These are phyloP conservation scores for Citrus australasica DNA, from an alignment of 345 rosid genomes.

Conservation along the genomic window DNA sequence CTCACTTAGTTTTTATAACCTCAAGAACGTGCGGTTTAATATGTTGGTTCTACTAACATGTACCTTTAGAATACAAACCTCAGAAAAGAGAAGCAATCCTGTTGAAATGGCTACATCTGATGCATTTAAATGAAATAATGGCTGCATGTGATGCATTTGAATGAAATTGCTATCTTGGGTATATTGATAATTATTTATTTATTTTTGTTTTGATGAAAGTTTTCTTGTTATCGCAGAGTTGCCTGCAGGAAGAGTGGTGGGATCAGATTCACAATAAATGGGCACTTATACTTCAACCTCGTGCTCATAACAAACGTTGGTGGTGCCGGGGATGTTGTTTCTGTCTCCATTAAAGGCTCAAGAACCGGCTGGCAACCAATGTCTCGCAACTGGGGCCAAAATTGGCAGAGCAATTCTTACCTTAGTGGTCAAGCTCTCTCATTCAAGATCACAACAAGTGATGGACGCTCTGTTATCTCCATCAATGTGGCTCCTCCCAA, in stretches of 20 bases:
- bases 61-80: no score
- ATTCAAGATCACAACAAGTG: slow-evolving; percentile 22
- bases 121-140: background rate
- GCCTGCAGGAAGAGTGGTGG: slow-evolving; percentile 20
- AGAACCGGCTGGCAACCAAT: slow-evolving; percentile 23
- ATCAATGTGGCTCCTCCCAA: slow-evolving; percentile 25
- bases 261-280: slow-evolving; percentile 24
- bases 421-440: slow-evolving; percentile 28
- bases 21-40: no score
- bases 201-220: no score
- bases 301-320: slow-evolving; percentile 26
- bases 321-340: slow-evolving; percentile 28
- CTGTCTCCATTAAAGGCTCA: slow-evolving; percentile 18
- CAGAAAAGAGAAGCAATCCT: no score
- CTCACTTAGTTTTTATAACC: background rate
- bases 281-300: slow-evolving; percentile 27
- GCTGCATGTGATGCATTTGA: background rate
- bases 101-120: no score
- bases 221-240: slow-evolving; percentile 6
- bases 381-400: slow-evolving; percentile 30
- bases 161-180: no score
- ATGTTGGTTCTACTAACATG: no score
- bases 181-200: no score
- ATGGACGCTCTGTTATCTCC: slow-evolving; percentile 19
- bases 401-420: slow-evolving; percentile 27